phyloP scores from a whole-genome alignment of 2,329 filamentous ascomycete species.

The Dactylella cylindrospora region DNA sequence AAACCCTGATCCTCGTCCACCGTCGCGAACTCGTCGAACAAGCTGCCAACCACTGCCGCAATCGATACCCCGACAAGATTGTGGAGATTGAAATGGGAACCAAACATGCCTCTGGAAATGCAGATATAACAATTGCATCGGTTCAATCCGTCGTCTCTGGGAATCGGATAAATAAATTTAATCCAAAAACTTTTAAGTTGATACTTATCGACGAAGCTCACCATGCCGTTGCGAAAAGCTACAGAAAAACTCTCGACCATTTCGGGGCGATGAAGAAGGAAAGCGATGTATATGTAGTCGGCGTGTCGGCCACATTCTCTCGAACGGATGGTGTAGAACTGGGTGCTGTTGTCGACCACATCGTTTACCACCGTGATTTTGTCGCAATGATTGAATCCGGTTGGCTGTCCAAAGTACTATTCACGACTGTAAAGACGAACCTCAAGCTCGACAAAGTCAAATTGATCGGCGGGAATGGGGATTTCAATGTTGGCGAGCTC shows the following conservation, averaged over 20 bases:
- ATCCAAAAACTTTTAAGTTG: conserved; percentile 78
- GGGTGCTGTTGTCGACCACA: conserved; percentile 48
- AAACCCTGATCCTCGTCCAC: conserved; percentile 89
- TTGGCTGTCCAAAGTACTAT: conserved; percentile 76
- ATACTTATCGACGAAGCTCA: conserved; percentile 94
- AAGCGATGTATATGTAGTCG: conserved; percentile 64
- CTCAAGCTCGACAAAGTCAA: conserved; percentile 74
- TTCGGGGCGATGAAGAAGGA: conserved; percentile 65
- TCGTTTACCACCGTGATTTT: conserved; percentile 59
- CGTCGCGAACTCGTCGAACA: conserved; percentile 92
- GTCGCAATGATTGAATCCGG: conserved; percentile 72
- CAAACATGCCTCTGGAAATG: conserved; percentile 71
- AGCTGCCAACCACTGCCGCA: conserved; percentile 78
- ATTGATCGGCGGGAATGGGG: conserved; percentile 65
- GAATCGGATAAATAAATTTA: conserved; percentile 77
- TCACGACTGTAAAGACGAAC: conserved; percentile 84
- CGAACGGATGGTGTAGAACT: conserved; percentile 49
- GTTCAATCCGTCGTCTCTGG: conserved; percentile 79
- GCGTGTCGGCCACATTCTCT: conserved; percentile 79
- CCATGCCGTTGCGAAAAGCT: conserved; percentile 84
- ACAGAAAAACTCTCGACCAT: conserved; percentile 73
- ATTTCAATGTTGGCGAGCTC: conserved; percentile 77
- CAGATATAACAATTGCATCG: conserved; percentile 92
- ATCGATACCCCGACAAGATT: conserved; percentile 74
- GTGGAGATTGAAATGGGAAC: conserved; percentile 92